A percentile compares a stretch with the other conserved stretches of the same genome.
These are phyloP conservation scores for Metschnikowia henanensis DNA, from an alignment of 805 yeast species.

Conservation along the genomic window DNA sequence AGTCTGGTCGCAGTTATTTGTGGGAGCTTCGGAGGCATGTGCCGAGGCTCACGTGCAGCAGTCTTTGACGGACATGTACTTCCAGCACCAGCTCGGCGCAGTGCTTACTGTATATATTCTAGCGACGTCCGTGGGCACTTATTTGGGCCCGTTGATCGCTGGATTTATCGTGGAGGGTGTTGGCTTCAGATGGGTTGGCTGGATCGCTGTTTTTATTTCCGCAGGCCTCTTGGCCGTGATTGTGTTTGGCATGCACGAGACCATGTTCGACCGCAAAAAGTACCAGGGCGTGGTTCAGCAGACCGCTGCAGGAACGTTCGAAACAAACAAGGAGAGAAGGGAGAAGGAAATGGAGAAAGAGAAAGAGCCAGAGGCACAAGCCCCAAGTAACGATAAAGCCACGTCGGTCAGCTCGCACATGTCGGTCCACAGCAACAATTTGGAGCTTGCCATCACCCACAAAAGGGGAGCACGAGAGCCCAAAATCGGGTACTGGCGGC, in stretches of 20 bases:
- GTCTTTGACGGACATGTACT: slow-evolving; percentile 70
- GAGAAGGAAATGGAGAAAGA: neutral
- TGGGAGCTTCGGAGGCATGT: slow-evolving; percentile 78
- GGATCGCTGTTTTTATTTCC: slow-evolving; percentile 58
- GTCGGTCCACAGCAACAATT: slow-evolving; percentile 14
- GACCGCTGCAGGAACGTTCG: neutral
- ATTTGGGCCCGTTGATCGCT: slow-evolving; percentile 76
- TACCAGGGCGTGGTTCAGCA: slow-evolving; percentile 19
- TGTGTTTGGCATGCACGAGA: slow-evolving; percentile 67
- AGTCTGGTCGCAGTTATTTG: slow-evolving; percentile 76
- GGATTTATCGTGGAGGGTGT: slow-evolving; percentile 64
- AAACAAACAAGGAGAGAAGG: neutral
- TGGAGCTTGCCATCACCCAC: slow-evolving; percentile 14
- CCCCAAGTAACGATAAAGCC: neutral
- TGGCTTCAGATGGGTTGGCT: slow-evolving; percentile 82
- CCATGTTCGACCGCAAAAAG: slow-evolving; percentile 52
- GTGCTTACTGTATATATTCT: slow-evolving; percentile 72
- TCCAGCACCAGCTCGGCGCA: slow-evolving; percentile 73
- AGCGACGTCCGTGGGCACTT: slow-evolving; percentile 76
- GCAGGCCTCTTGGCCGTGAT: slow-evolving; percentile 51
- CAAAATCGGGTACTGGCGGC: slow-evolving; percentile 42
- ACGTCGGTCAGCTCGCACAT: slow-evolving; percentile 15
- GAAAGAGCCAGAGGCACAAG: neutral
- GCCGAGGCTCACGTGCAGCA: slow-evolving; percentile 73
- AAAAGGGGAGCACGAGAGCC: slow-evolving; percentile 42